Evolutionary conservation across 345 rosid species (phyloP).

Genomic region (Pugionium cornutum): DNA sequence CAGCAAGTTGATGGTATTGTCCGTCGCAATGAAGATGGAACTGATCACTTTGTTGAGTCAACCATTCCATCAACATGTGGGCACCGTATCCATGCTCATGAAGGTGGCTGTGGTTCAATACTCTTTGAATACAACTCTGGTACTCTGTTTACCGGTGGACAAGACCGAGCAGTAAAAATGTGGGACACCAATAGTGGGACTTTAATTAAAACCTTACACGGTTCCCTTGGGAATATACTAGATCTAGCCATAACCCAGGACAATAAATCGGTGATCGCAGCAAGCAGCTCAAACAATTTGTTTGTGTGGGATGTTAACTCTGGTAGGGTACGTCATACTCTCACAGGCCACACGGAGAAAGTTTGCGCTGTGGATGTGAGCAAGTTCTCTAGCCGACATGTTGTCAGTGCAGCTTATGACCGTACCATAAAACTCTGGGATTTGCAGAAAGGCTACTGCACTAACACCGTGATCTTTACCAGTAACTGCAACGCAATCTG

Average conservation of each 20-base stretch:
- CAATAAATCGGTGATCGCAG: constrained; percentile 81
- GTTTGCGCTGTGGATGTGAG: constrained; percentile 94
- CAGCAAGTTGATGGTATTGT: constrained; percentile 98
- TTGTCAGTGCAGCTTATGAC: constrained; percentile 90
- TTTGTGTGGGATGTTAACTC: constrained; percentile 88
- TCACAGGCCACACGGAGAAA: constrained; percentile 86
- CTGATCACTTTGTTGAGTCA: constrained; percentile 77
- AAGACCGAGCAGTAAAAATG: constrained; percentile 76
- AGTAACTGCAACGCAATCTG: constrained; percentile 90
- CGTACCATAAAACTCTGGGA: constrained; percentile 98
- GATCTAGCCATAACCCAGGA: constrained; percentile 82
- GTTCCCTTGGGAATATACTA: constrained; percentile 90
- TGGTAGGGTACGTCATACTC: constrained; percentile 77
- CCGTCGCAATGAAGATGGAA: constrained; percentile 86
- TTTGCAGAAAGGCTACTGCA: constrained; percentile 93
- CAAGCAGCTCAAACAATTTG: constrained; percentile 93
- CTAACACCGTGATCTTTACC: constrained; percentile 77
- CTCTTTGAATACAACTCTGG: constrained; percentile 75
- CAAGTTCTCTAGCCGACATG: constrained; percentile 82
- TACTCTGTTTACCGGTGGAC: constrained; percentile 83
- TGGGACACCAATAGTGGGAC: constrained; percentile 88
- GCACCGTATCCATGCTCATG: constrained; percentile 80
- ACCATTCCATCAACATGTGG: constrained; percentile 71
- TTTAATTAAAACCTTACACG: constrained; percentile 58
- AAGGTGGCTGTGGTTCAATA: constrained; percentile 90